These are phyloP conservation scores for Phlyctochytrium arcticum DNA, from an alignment of 192 early-diverging fungal species.

Conservation along the genomic window DNA sequence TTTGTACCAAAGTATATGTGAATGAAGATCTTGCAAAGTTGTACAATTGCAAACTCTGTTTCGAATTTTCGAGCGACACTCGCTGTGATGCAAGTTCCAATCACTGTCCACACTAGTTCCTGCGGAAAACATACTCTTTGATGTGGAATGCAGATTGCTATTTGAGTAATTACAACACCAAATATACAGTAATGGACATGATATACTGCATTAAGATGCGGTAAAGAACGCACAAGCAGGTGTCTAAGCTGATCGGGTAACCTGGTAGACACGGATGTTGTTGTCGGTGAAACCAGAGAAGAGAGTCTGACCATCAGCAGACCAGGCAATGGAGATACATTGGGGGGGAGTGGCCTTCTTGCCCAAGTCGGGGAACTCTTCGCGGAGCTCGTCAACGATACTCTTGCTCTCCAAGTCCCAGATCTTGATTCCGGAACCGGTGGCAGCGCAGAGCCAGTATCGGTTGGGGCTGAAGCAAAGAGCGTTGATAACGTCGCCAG, in stretches of 20 bases:
- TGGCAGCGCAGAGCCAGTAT: slow-evolving; percentile 99
- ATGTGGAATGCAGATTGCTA: too few relatives aligned
- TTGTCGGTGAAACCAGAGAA: slow-evolving; percentile 98
- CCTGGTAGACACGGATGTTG: slow-evolving; percentile 58
- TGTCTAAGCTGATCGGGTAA: slow-evolving; percentile 30
- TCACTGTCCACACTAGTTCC: too few relatives aligned
- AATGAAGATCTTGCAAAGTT: too few relatives aligned
- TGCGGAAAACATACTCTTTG: too few relatives aligned
- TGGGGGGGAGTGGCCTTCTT: slow-evolving; percentile 76
- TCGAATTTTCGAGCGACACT: too few relatives aligned
- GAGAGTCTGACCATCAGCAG: slow-evolving; percentile 94
- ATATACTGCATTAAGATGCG: too few relatives aligned
- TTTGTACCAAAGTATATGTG: too few relatives aligned
- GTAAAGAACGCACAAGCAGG: too few relatives aligned
- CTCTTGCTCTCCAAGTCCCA: slow-evolving; percentile 99
- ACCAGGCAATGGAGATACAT: slow-evolving; percentile 97
- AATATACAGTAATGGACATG: too few relatives aligned
- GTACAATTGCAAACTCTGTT: too few relatives aligned
- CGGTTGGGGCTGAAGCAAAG: slow-evolving; percentile 99
- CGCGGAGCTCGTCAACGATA: slow-evolving; percentile 80
- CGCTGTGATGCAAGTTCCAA: too few relatives aligned
- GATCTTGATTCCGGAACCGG: slow-evolving; percentile 93
- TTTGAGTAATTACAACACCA: too few relatives aligned
- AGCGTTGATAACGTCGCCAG: slow-evolving; percentile 93
- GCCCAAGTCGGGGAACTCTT: slow-evolving; percentile 46